Evolutionary conservation across 331 rosid species (phyloP), one percentile per base, ranked within the genome.

Genomic region (Arachis monticola): DNA sequence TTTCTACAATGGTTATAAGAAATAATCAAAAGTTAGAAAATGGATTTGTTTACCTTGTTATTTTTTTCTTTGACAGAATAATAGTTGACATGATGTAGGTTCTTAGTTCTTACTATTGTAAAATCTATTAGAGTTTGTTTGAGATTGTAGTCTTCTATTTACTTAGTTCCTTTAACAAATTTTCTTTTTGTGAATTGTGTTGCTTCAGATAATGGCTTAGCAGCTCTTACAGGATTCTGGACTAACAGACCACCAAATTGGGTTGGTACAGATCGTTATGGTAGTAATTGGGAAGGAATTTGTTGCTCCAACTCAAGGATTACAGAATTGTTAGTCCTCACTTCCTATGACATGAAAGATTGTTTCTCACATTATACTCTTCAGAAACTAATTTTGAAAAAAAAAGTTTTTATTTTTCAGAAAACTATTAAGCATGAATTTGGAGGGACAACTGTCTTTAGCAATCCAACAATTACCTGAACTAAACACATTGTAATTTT

Each of bases 181-280:
- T 35, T 30, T 60, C 59, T 17, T 13, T 42, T 70, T 71, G 58
- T 11, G 53, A 55, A 60, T 67, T 57, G 59, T 58, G 6, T 3
- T 50, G 50, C 64, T 83, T 75, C 79, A 86, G 90, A 55, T 78
- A 55, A 10, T 10, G 87, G 69, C 17, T 72, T 86, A 35, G 53
- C 45, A 50, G 67, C 81, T 73, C 55, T 86, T 7, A 35, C 59
- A 17, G 55, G 67, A 40, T 76, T 74, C 1, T 78, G 87, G 87
- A 38, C 53, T 51, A 79, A 83, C 75, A 81, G 62, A 64, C 90
- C 90, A 64, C 62, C 69, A 47, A 79, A 0, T 64, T 86, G 90
- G 90, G 87, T 48, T 45, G 90, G 86, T 8, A 0, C 56, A 5
- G 90, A 86, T 76, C 88, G 88, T 60, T 86, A 88, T 64, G 87